Base-by-base conservation (phyloP, 1,139 yeast genomes). In the Hyphopichia burtonii region DNA sequence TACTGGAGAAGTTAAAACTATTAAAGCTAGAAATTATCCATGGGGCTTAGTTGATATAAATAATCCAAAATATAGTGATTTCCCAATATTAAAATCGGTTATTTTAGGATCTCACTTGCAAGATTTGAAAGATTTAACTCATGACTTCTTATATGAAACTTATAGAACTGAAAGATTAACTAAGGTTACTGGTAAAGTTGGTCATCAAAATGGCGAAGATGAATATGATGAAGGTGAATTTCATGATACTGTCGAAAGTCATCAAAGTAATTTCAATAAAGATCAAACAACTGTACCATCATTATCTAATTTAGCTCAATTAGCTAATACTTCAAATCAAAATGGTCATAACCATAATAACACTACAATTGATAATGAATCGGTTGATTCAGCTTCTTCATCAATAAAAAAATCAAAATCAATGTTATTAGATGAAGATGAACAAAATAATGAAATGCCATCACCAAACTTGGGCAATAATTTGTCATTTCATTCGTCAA, bases 101-200 rank as follows among this genome's bases (percentile, higher is more conserved):
- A 66, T 93, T 39, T 78, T 93, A 55, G 93, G 95, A 37, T 82
- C 96, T n/a, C 99, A 93, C 61, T 74, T 93, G 54, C 91, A 87
- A 58, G 99, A 93, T 60, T 78, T 93, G 63, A 88, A 91, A 63
- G 98, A 93, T 58, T 80, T 84, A 59, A 93, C 98, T 18, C 96
- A 90, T 59, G 96, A 90, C 59, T 81, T 87, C 54, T 72, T 91
- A 49, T 93, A 93, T 61, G 99, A 93, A 64, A 83, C 85, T 47
- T 93, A 93, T 66, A 84, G 99, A 69, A 88, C 98, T 4, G 95
- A 87, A 58, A 83, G 94, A 38, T 77, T 91, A 51, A 68, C 74
- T 31, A 68, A 66, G 49, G 79, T 74, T 31, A 71, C 78, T 8
- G 85, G 87, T 7, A 68, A 66, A 49, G 78, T 73, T 36, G 54